Percentiles rank a stretch among this genome's conserved stretches.
Conservation (phyloP, 441 rosid species). For the Populus hybrid region DNA sequence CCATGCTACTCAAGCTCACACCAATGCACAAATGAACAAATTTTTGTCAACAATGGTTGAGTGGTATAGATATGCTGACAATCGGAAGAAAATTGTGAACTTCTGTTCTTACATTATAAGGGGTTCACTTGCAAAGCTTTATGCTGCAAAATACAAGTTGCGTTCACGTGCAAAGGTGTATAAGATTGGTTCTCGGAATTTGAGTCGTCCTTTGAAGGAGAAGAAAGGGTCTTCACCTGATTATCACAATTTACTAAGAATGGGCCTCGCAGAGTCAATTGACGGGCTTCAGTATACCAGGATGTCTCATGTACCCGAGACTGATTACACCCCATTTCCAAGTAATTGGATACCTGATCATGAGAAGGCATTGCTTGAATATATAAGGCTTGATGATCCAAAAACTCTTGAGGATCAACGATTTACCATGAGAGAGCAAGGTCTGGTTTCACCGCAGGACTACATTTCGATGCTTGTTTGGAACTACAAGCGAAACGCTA, state of each 20-base stretch:
- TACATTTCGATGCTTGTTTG: conserved; percentile 90
- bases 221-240: conserved; percentile 91
- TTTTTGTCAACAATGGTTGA: conserved; percentile 82
- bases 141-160: conserved; percentile 94
- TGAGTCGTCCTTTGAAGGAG: conserved; percentile 86
- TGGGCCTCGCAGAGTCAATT: conserved; percentile 91
- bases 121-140: conserved; percentile 90
- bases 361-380: conserved; percentile 76
- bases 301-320: conserved; percentile 91
- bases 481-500: conserved; percentile 91
- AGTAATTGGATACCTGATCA: conserved; percentile 87
- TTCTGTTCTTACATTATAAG: conserved; percentile 78
- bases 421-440: conserved; percentile 60
- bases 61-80: conserved; percentile 94
- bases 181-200: conserved; percentile 60
- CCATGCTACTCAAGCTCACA: conserved; percentile 96
- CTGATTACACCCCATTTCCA: conserved; percentile 89
- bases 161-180: conserved; percentile 92
- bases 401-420: conserved; percentile 75
- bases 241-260: conserved; percentile 76
- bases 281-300: conserved; percentile 92
- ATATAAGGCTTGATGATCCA: conserved; percentile 71
- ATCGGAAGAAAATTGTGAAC: conserved; percentile 84
- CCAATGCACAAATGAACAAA: conserved; percentile 93
- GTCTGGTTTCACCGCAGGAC: conserved; percentile 90